Evolutionary conservation across 495 filamentous ascomycete species (phyloP), one percentile per base, ranked within the genome.

Genomic region (Pyrenopolyporus hunteri): DNA sequence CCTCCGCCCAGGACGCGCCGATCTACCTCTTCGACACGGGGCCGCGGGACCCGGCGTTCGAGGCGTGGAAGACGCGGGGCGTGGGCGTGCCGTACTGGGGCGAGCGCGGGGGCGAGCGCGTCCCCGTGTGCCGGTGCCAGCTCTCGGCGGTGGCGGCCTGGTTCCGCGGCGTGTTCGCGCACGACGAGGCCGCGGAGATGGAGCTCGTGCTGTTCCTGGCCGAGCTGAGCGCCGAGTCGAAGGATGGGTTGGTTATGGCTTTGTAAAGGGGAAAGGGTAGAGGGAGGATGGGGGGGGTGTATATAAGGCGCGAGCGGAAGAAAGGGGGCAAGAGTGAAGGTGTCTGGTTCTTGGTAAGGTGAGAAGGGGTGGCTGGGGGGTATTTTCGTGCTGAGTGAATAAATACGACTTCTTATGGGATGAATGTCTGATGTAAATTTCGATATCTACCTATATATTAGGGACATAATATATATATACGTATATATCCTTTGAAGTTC

Each of bases 31-130:
- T 70, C 40, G 20, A 28, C n/a, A 37, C 44, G 0, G 23, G n/a
- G 14, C 46, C 60, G 17, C 48, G 64, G 7, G 63, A 67, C 55
- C 49, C 50, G 8, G 45, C 16, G 8, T 39, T 73, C 11, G 32
- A 39, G 4, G 14, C 16, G 7, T 75, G 71, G 73, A 55, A 31
- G 39, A 23, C 11, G 26, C 4, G 73, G 67, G n/a, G 35, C 43
- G 1, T 66, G 67, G 0, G 47, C 64, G n/a, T n/a, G 1, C 67
- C 71, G 25, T 61, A 58, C 31, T 75, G 73, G 71, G 69, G 66
- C 9, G 14, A 45, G 3, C 22, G 45, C 29, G 28, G 48, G 25
- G 16, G 47, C 4, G 19, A 50, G 6, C 36, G 50, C 6, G 62
- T 66, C 14, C 46, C 46, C 28, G 37, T 75, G 1, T 75, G 73